Conservation (phyloP, 2,329 filamentous ascomycete species). For the Pseudophaeomoniella oleicola region DNA sequence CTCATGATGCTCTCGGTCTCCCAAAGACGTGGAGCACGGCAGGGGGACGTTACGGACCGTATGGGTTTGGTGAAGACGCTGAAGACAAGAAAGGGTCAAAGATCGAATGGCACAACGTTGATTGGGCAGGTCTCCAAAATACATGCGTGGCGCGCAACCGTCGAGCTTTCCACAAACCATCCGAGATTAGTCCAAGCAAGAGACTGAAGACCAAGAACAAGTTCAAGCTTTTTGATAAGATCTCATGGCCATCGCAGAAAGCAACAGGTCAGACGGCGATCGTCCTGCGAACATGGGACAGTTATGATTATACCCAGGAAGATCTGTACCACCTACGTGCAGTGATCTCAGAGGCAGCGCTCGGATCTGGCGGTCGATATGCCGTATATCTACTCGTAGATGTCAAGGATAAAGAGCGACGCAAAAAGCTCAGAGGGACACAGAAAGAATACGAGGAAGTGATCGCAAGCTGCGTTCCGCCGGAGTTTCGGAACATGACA, state of each 20-base stretch:
- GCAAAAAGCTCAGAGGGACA: conserved; percentile 12
- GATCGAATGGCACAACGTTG: conserved; percentile 4
- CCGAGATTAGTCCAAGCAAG: conserved; percentile 2
- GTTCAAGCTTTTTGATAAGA: neutral
- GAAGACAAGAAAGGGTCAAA: conserved; percentile 1
- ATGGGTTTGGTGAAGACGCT: conserved; percentile 4
- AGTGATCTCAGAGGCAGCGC: neutral
- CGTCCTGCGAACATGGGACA: neutral
- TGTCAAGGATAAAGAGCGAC: conserved; percentile 46
- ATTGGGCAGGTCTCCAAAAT: conserved; percentile 6
- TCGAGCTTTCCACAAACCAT: conserved; percentile 1
- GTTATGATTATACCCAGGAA: neutral
- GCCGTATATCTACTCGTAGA: conserved; percentile 62
- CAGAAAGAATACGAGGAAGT: conserved; percentile 44
- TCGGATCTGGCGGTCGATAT: conserved; percentile 53
- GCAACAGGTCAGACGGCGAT: conserved; percentile 3
- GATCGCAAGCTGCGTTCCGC: conserved; percentile 40
- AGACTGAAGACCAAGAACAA: conserved; percentile 1
- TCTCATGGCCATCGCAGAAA: neutral
- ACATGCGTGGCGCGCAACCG: conserved; percentile 4
- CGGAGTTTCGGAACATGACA: conserved; percentile 17
- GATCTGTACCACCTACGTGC: neutral
- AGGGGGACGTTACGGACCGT: conserved; percentile 4
- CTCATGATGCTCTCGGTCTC: conserved; percentile 3
- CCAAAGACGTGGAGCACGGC: conserved; percentile 4